Conservation (phyloP, 225 moss, liverwort and hornwort genomes). For the Lunularia cruciata region DNA sequence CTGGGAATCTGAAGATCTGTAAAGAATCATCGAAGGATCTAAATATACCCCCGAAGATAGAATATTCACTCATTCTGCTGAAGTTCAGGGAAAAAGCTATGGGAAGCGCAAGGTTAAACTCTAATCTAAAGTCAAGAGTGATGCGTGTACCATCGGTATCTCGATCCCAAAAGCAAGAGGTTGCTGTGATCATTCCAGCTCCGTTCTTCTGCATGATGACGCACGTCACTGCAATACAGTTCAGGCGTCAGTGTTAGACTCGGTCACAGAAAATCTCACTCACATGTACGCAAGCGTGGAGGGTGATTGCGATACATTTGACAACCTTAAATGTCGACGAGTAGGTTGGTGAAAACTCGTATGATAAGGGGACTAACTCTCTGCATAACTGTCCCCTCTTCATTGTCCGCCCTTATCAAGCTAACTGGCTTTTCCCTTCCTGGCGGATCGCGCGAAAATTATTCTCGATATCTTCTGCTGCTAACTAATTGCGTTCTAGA, state of each 20-base stretch:
- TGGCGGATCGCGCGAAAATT: neutral
- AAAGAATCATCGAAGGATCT: neutral
- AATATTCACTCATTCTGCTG: neutral
- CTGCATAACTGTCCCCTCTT: neutral
- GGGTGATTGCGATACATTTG: neutral
- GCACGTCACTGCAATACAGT: slow-evolving; percentile 54
- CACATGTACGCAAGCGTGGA: neutral
- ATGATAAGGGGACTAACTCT: neutral
- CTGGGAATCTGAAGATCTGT: neutral
- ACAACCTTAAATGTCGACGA: slow-evolving; percentile 10
- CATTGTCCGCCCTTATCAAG: neutral
- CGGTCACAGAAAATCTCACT: neutral
- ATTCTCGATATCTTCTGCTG: neutral
- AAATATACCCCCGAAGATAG: neutral
- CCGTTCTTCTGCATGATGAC: slow-evolving; percentile 94
- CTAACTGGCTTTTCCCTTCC: neutral
- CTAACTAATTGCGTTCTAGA: neutral
- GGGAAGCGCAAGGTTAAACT: neutral
- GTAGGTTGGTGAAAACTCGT: slow-evolving; percentile 14
- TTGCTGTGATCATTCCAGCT: slow-evolving; percentile 81
- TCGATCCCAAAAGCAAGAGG: slow-evolving; percentile 81
- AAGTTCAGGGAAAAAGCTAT: neutral
- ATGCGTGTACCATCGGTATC: slow-evolving; percentile 52
- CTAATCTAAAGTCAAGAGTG: slow-evolving; percentile 8
- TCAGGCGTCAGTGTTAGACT: slow-evolving; percentile 4